Evolutionary conservation across 2,329 filamentous ascomycete genomes (phyloP), one percentile per base, ranked within the genome.

Genomic region (Fusarium guadeloupense): DNA sequence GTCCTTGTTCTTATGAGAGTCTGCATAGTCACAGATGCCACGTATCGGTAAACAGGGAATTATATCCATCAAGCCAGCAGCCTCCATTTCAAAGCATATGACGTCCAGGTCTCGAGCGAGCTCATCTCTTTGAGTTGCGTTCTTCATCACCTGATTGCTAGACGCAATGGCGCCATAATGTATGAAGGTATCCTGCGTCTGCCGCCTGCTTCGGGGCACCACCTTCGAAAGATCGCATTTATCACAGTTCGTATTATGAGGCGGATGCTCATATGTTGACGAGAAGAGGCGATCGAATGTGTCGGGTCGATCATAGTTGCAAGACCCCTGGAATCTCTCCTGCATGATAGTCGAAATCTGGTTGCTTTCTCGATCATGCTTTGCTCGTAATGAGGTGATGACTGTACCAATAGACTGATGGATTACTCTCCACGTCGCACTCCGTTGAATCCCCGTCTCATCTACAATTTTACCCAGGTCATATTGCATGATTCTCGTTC

Each of bases 1-100:
- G 0, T 21, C 19, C 1, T 54, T 50, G 2, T 13, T 19, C 9
- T 54, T 54, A 2, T 54, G 51, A 0, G 51, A 26, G 7, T 54
- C 51, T 0, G 51, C 41, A 78, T 78, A 78, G 46, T 78, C 74
- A 30, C 71, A 79, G 1, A 79, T 76, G 1, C 75, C 76, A 20
- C 74, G 69, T 16, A 80, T 73, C 0, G 74, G 66, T 1, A 78
- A 50, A 21, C 72, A 78, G 1, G 72, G 72, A 4, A 75, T 66
- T 3, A 64, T 43, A 21, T 66, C 62, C 57, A 67, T 60, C 1
- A 71, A 19, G 0, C 72, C 71, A 0, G 72, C 70, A 1, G 67
- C 68, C n/a, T 72, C 71, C 71, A 69, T 74, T 30, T 74, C 67
- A 14, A 74, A 60, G 9, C 71, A 73, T 0, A 69, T 41, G 2